A percentile compares a stretch with the other conserved stretches of the same genome.
Evolutionary conservation across 768 basidiomycete species (phyloP).

Genomic region (Boletus sp.): DNA sequence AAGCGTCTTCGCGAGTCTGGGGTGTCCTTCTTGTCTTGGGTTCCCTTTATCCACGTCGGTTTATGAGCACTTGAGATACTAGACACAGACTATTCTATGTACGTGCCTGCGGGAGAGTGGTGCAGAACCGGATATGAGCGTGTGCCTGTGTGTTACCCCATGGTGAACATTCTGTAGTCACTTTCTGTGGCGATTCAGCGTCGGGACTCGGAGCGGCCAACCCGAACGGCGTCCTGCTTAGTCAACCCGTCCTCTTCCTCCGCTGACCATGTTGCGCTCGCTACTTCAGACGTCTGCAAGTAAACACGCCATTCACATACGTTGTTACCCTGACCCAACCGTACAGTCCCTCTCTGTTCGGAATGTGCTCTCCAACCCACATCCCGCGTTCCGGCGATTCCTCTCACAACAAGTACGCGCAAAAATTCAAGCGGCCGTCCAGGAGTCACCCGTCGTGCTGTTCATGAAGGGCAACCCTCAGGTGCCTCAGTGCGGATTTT

Average conservation of each 20-base stretch:
- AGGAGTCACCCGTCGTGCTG: constrained; percentile 76
- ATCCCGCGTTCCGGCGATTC: constrained; percentile 38
- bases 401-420: constrained; percentile 61
- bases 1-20: too few species aligned
- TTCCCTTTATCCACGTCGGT: too few species aligned
- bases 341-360: constrained; percentile 8
- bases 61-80: too few species aligned
- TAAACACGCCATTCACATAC: background rate
- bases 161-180: too few species aligned
- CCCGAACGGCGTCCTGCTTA: background rate
- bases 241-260: background rate
- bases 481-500: constrained; percentile 91
- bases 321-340: background rate
- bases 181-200: too few species aligned
- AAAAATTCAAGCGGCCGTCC: constrained; percentile 71
- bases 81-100: too few species aligned
- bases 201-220: background rate
- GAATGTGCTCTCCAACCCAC: constrained; percentile 3
- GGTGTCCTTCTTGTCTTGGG: too few species aligned
- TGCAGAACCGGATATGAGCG: too few species aligned
- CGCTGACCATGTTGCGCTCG: constrained; percentile 16
- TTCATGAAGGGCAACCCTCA: constrained; percentile 98
- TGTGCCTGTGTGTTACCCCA: too few species aligned
- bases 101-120: too few species aligned
- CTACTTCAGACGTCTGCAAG: constrained; percentile 13